These are phyloP conservation scores for Arthrinium puccinioides DNA, from an alignment of 2,329 filamentous ascomycete species.

Conservation along the genomic window DNA sequence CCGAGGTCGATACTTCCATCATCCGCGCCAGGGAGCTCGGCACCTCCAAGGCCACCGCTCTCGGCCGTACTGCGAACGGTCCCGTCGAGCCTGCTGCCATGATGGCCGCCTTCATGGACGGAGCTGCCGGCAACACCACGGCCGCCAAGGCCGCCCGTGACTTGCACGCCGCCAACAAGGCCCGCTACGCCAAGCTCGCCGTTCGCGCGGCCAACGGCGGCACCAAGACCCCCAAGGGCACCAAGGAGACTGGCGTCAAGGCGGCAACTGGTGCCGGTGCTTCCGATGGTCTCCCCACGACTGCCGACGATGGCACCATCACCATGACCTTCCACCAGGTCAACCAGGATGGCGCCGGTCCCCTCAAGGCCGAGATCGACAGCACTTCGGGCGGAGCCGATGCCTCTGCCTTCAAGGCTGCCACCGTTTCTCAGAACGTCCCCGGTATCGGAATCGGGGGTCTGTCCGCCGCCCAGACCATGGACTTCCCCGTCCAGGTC, in stretches of 20 bases:
- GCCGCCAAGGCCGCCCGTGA: conserved; percentile 11
- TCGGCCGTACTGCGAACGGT: conserved; percentile 51
- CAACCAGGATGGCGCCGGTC: conserved; percentile 61
- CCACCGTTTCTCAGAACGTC: conserved; percentile 49
- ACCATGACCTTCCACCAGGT: conserved; percentile 58
- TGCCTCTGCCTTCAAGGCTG: conserved; percentile 47
- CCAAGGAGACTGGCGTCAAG: conserved; percentile 19
- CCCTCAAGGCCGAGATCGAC: conserved; percentile 50
- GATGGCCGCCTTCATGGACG: conserved; percentile 50
- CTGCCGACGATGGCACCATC: conserved; percentile 48
- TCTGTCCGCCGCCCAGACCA: conserved; percentile 47
- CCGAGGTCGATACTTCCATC: conserved; percentile 60
- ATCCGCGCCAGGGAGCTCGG: conserved; percentile 52
- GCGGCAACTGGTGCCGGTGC: conserved; percentile 45
- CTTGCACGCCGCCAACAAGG: conserved; percentile 8
- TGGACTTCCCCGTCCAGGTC: conserved; percentile 54
- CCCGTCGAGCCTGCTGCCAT: conserved; percentile 47
- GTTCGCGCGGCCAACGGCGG: conserved; percentile 16
- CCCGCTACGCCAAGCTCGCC: conserved; percentile 17
- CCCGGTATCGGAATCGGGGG: conserved; percentile 47
- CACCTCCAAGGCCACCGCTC: conserved; percentile 42
- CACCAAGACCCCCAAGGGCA: conserved; percentile 26
- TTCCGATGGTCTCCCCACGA: conserved; percentile 47
- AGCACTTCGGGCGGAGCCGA: conserved; percentile 54
- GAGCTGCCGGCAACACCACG: conserved; percentile 22